phyloP scores from a whole-genome alignment of 192 early-diverging fungal species.

The Backusella westeae region DNA sequence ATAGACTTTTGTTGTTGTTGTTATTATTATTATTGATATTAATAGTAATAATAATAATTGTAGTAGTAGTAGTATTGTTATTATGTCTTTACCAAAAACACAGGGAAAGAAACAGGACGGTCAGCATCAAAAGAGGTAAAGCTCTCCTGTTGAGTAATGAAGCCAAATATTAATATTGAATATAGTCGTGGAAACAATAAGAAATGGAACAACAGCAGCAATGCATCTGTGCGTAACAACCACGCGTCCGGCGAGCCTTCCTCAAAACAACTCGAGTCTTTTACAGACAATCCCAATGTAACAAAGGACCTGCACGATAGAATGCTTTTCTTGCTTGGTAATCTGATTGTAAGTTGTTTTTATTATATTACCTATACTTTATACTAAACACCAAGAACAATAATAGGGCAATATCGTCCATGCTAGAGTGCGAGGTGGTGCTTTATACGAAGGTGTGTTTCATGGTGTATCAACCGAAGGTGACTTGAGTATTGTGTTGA shows the following conservation, averaged over 20 bases:
- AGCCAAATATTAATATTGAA: background rate
- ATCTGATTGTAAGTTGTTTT: constrained; percentile 58
- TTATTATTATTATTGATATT: background rate
- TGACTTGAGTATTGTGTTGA: constrained; percentile 66
- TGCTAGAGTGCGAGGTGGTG: constrained; percentile 55
- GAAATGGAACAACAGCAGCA: constrained; percentile 11
- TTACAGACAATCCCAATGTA: constrained; percentile 22
- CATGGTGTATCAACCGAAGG: constrained; percentile 55
- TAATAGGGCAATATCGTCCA: constrained; percentile 64
- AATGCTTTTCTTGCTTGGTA: constrained; percentile 61
- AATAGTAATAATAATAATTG: background rate
- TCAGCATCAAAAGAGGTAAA: background rate
- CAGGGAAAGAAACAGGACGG: constrained; percentile 13
- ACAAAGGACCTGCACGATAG: constrained; percentile 58
- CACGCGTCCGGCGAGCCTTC: background rate
- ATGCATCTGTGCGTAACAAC: background rate
- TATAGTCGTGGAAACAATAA: constrained; percentile 16
- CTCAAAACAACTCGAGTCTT: background rate
- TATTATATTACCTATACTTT: background rate
- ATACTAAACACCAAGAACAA: background rate
- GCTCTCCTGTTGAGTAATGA: background rate
- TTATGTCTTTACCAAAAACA: constrained; percentile 8
- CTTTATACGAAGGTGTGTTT: constrained; percentile 68
- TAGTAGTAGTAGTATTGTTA: background rate
- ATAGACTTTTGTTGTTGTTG: background rate